phyloP scores from a whole-genome alignment of 208 protist genomes.

The Balamuthia mandrillaris region DNA sequence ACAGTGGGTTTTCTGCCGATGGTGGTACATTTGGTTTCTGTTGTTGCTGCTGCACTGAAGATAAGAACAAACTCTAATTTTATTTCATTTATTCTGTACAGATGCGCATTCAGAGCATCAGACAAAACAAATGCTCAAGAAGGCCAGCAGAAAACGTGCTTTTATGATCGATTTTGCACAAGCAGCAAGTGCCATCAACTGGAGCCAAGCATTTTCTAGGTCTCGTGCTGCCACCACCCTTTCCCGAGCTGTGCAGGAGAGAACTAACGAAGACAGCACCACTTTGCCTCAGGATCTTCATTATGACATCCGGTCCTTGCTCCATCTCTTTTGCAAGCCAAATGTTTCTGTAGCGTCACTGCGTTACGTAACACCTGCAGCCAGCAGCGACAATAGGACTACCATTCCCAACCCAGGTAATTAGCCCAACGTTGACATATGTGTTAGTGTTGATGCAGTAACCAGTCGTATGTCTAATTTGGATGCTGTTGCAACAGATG shows the following conservation, averaged over 20 bases:
- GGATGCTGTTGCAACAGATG: too few species aligned
- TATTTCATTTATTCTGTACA: too few species aligned
- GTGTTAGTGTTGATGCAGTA: too few species aligned
- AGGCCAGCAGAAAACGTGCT: background rate
- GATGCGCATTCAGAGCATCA: background rate
- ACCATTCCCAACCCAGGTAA: too few species aligned
- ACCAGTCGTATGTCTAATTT: too few species aligned
- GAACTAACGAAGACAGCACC: background rate
- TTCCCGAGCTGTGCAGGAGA: background rate
- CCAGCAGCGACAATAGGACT: too few species aligned
- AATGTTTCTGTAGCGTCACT: background rate
- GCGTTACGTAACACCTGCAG: too few species aligned
- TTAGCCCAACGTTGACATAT: too few species aligned
- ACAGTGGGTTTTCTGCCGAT: background rate
- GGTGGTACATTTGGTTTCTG: background rate
- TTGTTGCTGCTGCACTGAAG: too few species aligned
- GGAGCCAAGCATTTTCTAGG: background rate
- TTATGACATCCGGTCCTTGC: background rate
- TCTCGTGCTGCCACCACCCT: slow-evolving; percentile 8
- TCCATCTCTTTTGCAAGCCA: background rate
- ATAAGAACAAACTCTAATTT: too few species aligned
- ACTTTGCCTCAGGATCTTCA: background rate
- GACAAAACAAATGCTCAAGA: background rate
- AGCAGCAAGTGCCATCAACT: background rate
- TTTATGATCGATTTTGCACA: slow-evolving; percentile 12